phyloP scores from a whole-genome alignment of 2,329 filamentous ascomycete genomes.

The Ascochyta lentis region DNA sequence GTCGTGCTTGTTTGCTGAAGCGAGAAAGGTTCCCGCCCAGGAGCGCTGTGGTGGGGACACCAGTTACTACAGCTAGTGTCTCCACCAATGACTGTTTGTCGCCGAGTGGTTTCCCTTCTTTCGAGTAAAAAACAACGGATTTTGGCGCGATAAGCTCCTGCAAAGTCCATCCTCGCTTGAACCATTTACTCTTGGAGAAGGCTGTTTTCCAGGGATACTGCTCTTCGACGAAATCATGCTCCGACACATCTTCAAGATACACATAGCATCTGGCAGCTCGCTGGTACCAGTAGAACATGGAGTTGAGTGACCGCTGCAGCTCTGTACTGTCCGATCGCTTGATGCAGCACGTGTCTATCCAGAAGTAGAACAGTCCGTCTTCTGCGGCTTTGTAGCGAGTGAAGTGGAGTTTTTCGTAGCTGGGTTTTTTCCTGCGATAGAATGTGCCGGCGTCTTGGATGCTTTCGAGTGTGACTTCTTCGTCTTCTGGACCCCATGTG shows the following conservation, averaged over 20 bases:
- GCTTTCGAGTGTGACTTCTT: background rate
- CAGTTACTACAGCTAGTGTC: background rate
- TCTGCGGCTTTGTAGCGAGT: background rate
- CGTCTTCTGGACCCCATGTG: background rate
- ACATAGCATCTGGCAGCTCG: background rate
- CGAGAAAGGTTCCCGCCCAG: background rate
- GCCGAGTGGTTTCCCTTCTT: background rate
- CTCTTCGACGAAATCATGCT: background rate
- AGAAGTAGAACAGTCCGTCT: background rate
- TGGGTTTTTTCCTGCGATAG: background rate
- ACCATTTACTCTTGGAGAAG: background rate
- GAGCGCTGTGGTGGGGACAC: background rate
- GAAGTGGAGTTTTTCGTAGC: background rate
- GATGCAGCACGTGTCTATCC: constrained; percentile 1
- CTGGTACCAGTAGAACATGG: constrained; percentile 1
- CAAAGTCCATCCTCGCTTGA: background rate
- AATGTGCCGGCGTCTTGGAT: background rate
- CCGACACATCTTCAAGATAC: background rate
- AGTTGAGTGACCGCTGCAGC: background rate
- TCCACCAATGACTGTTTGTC: background rate
- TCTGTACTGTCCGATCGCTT: background rate
- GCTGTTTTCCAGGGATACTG: background rate
- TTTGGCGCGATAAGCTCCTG: background rate
- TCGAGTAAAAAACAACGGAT: background rate
- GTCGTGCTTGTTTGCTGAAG: background rate